These are phyloP conservation scores for Oryza brachyantha DNA, from an alignment of 176 grass and related monocot species.

Conservation along the genomic window DNA sequence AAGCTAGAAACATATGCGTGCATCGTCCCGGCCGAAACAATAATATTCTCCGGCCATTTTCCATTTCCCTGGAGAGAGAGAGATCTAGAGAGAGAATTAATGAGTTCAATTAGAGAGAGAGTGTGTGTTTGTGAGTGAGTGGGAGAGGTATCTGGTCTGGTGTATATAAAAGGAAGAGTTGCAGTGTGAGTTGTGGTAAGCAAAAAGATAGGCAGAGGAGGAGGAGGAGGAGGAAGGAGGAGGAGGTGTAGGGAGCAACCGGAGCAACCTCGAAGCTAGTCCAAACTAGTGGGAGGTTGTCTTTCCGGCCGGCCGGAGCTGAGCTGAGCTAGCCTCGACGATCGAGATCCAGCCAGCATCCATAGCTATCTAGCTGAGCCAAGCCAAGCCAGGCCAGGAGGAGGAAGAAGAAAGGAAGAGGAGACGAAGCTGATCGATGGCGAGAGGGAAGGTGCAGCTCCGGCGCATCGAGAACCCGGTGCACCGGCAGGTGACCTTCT, in stretches of 20 bases:
- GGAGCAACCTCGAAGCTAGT: constrained; percentile 99
- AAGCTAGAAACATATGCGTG: constrained; percentile 14
- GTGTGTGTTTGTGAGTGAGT: too few relatives aligned
- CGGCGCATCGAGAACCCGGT: constrained; percentile 73
- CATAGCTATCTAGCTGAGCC: too few relatives aligned
- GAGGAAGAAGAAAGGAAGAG: neutral
- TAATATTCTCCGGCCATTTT: constrained; percentile 30
- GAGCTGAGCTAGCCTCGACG: too few relatives aligned
- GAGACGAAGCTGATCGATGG: constrained; percentile 21
- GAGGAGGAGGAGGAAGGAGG: neutral
- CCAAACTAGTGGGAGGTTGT: constrained; percentile 99
- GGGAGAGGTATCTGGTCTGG: too few relatives aligned
- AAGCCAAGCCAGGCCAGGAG: neutral
- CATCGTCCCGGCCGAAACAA: neutral
- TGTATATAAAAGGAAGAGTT: constrained; percentile 44
- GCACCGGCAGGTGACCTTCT: constrained; percentile 94
- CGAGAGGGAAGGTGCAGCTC: constrained; percentile 69
- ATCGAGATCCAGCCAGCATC: too few relatives aligned
- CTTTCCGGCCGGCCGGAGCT: constrained; percentile 21
- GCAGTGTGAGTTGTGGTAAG: constrained; percentile 27
- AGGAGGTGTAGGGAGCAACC: constrained; percentile 8
- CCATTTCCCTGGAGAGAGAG: constrained; percentile 21
- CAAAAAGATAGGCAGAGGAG: neutral
- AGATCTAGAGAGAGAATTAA: neutral
- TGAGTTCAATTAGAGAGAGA: neutral